Evolutionary conservation across 176 grass and related monocot species (phyloP).

Genomic region (Musa troglodytarum): DNA sequence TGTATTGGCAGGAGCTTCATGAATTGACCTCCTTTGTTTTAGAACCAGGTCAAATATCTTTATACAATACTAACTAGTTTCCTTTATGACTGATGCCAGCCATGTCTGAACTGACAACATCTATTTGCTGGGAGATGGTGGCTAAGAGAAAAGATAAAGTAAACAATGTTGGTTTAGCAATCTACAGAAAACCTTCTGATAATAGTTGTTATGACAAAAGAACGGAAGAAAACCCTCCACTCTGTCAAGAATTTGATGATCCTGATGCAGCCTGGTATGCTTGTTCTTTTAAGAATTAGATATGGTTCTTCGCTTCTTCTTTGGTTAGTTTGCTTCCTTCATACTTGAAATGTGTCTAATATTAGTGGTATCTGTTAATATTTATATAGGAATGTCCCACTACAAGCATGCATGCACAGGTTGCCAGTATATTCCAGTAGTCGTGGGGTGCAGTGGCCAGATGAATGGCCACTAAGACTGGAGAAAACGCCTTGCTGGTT

Average conservation of each 20-base stretch:
- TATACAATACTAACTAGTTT: neutral
- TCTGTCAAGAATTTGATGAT: slow-evolving; percentile 11
- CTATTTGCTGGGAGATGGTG: slow-evolving; percentile 16
- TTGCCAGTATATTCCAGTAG: slow-evolving; percentile 5
- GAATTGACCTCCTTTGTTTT: neutral
- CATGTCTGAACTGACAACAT: slow-evolving; percentile 9
- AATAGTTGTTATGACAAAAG: slow-evolving; percentile 7
- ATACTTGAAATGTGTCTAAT: neutral
- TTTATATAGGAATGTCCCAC: neutral
- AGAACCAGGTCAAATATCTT: too few relatives aligned
- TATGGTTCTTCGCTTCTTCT: neutral
- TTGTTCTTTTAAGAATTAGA: neutral
- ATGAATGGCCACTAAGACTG: slow-evolving; percentile 3
- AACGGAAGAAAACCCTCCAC: slow-evolving; percentile 2
- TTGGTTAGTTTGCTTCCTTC: neutral
- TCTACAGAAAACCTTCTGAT: slow-evolving; percentile 5
- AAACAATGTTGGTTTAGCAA: slow-evolving; percentile 9
- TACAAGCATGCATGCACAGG: slow-evolving; percentile 6
- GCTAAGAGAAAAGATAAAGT: slow-evolving; percentile 12
- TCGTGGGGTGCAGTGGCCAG: neutral
- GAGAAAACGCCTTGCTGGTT: neutral
- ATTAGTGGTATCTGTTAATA: neutral
- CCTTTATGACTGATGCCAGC: neutral
- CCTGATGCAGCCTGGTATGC: slow-evolving; percentile 13
- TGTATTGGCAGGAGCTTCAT: neutral